Evolutionary conservation across 2,329 filamentous ascomycete species (phyloP), one percentile per base, ranked within the genome.

Genomic region (Pochonia chlamydosporia): DNA sequence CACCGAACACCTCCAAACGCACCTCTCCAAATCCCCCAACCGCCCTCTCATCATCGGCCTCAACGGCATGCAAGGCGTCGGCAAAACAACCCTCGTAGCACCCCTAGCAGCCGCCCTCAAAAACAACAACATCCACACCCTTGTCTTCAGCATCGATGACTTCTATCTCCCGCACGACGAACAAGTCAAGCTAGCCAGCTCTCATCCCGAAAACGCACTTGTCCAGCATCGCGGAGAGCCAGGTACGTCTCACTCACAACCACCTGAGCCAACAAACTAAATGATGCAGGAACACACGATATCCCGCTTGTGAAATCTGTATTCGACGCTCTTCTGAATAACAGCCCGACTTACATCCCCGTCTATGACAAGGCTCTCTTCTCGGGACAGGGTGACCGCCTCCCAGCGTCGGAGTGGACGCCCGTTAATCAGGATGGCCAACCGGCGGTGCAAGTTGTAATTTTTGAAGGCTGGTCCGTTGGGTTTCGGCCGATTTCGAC

Each of bases 391-490:
- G 90, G 90, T 20, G 89, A 95, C 66, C 83, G 90, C 43, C 71
- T 79, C 1, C 79, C 84, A 0, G 67, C 77, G 48, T 68, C 66
- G 10, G 60, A 74, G 40, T 95, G 89, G 87, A 68, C 74, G 23
- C 59, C 60, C 13, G 74, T 85, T 49, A 81, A 81, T 54, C 67
- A 63, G 40, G 67, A 65, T 0, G 75, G 74, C 8, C 71, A 78
- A 45, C 63, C 60, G 3, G 70, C 65, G n/a, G 66, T 78, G 21
- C 66, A 78, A 21, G 80, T 92, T 6, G 76, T 96, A 20, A 79
- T 96, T 44, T 83, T 96, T 53, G 90, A 96, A 65, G 90, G 91
- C 16, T 96, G 90, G 91, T 93, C 86, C 63, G 82, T 95, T 11
- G 91, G 89, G 3, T 96, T 96, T 68, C 81, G 83, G 5, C 66